Percentiles rank a stretch among this genome's conserved stretches.
These are phyloP conservation scores for Trichaptum fuscoviolaceum DNA, from an alignment of 768 basidiomycete species.

Conservation along the genomic window DNA sequence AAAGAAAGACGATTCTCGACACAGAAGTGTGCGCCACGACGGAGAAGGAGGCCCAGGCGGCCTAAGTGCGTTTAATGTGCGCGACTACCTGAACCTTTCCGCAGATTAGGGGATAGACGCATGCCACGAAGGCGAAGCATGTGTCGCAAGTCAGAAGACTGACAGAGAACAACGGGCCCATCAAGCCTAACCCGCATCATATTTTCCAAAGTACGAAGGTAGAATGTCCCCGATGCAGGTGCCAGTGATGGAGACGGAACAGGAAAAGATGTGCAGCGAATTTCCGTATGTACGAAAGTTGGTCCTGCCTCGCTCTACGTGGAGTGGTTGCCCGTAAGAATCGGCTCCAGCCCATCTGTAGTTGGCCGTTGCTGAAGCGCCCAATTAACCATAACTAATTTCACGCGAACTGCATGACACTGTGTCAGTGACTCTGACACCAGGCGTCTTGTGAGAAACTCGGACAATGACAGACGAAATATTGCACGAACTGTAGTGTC, in stretches of 20 bases:
- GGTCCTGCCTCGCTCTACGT: not conserved
- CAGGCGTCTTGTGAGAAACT: not conserved
- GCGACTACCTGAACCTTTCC: not conserved
- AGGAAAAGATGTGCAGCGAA: not conserved
- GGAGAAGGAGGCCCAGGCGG: not conserved
- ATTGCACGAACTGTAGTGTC: not conserved
- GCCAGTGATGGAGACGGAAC: not conserved
- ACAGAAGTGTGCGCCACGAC: not conserved
- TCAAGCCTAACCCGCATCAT: not conserved
- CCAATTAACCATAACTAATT: not conserved
- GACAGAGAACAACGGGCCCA: not conserved
- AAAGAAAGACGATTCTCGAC: not conserved
- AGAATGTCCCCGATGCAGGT: not conserved
- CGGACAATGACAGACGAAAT: not conserved
- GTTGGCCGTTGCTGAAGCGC: not conserved
- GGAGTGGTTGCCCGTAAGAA: not conserved
- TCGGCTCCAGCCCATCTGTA: not conserved
- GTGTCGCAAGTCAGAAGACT: not conserved
- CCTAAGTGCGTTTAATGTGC: not conserved
- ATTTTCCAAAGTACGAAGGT: not conserved
- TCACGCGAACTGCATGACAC: not conserved
- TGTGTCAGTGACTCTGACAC: not conserved
- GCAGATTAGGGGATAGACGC: not conserved
- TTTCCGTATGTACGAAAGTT: not conserved
- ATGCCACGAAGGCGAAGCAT: not conserved